Conservation (phyloP, 164 flowering plant species). For the Litsea cubeba region DNA sequence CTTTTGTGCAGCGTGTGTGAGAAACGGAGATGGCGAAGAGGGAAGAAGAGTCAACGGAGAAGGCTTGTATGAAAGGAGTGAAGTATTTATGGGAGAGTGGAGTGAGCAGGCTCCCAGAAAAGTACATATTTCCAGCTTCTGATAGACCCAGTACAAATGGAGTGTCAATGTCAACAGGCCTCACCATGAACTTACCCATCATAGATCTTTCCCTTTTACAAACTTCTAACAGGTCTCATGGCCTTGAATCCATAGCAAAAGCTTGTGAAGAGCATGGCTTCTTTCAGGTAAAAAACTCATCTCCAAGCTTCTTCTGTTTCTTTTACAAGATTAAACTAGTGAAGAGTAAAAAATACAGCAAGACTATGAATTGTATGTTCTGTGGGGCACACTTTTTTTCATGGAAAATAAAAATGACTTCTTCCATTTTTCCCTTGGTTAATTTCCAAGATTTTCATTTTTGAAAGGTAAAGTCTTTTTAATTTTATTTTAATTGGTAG, state of each 20-base stretch:
- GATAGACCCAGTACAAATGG: slow-evolving; percentile 44
- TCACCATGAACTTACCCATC: slow-evolving; percentile 41
- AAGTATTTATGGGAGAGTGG: slow-evolving; percentile 59
- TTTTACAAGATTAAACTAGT: too few relatives aligned
- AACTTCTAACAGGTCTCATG: slow-evolving; percentile 43
- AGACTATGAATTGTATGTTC: neutral
- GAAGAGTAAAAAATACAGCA: too few relatives aligned
- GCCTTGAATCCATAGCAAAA: slow-evolving; percentile 45
- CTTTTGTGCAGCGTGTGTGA: too few relatives aligned
- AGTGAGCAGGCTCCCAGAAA: slow-evolving; percentile 49
- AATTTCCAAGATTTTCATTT: too few relatives aligned
- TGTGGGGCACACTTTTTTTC: too few relatives aligned
- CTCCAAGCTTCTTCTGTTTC: too few relatives aligned
- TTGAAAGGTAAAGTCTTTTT: too few relatives aligned
- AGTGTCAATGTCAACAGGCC: neutral
- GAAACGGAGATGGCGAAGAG: too few relatives aligned
- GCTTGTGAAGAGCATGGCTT: slow-evolving; percentile 77
- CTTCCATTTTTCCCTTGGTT: neutral
- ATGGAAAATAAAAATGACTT: neutral
- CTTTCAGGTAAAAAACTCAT: slow-evolving; percentile 52
- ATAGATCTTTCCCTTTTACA: slow-evolving; percentile 64
- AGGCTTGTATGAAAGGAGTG: slow-evolving; percentile 64
- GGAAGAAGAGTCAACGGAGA: slow-evolving; percentile 19
- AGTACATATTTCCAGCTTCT: slow-evolving; percentile 56
- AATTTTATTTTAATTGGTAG: too few relatives aligned